These are phyloP conservation scores for Trichoderma gracile DNA, from an alignment of 2,329 filamentous ascomycete genomes.

Conservation along the genomic window DNA sequence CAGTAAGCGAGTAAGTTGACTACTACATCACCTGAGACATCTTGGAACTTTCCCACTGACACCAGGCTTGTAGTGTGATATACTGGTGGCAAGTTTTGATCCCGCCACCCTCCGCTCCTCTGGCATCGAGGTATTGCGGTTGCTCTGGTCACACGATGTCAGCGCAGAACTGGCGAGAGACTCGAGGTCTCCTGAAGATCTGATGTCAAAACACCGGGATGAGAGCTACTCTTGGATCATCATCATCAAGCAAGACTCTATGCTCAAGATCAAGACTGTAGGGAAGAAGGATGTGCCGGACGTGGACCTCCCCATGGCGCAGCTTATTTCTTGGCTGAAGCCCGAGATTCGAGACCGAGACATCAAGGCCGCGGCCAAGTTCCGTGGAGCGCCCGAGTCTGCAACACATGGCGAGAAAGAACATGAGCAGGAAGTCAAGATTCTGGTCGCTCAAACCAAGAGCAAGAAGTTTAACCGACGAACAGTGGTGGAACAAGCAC, in stretches of 20 bases:
- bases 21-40: constrained; percentile 8
- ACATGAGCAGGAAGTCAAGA: constrained; percentile 72
- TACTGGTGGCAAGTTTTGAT: constrained; percentile 87
- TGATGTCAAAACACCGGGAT: constrained; percentile 73
- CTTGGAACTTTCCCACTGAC: not conserved
- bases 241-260: constrained; percentile 76
- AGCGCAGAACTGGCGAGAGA: constrained; percentile 86
- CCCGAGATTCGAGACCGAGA: constrained; percentile 80
- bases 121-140: constrained; percentile 74
- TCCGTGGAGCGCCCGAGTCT: constrained; percentile 35
- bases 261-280: constrained; percentile 77
- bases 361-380: constrained; percentile 54
- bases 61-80: constrained; percentile 65
- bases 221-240: constrained; percentile 84
- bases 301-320: constrained; percentile 69
- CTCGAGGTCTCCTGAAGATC: constrained; percentile 74
- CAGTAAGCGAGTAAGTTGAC: constrained; percentile 59
- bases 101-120: constrained; percentile 70
- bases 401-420: constrained; percentile 34
- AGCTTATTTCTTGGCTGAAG: constrained; percentile 78
- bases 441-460: constrained; percentile 78
- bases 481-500: constrained; percentile 80
- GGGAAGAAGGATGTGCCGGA: constrained; percentile 73
- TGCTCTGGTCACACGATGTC: constrained; percentile 80
- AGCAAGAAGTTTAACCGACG: constrained; percentile 91